Percentiles rank a stretch among this genome's conserved stretches.
phyloP scores from a whole-genome alignment of 306 rosid genomes.

The Corylus avellana region DNA sequence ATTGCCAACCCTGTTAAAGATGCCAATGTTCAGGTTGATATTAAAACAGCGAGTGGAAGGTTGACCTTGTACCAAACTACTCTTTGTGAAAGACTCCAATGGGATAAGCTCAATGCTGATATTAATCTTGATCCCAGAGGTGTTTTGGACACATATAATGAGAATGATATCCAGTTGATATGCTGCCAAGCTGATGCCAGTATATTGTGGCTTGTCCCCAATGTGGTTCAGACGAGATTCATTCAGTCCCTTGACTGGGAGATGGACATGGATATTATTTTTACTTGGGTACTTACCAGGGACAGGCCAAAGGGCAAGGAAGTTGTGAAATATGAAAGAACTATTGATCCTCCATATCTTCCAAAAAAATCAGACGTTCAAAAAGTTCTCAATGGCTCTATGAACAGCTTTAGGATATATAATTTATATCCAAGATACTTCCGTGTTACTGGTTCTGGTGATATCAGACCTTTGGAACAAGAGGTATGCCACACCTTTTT shows the following conservation, averaged over 20 bases:
- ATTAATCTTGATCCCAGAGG: constrained; percentile 61
- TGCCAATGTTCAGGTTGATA: constrained; percentile 84
- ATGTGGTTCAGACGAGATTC: constrained; percentile 64
- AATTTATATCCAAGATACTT: constrained; percentile 72
- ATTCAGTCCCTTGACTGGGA: constrained; percentile 73
- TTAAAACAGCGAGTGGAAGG: constrained; percentile 81
- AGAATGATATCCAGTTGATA: constrained; percentile 83
- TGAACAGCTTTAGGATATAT: constrained; percentile 64
- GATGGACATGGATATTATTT: constrained; percentile 56
- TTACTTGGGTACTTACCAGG: constrained; percentile 77
- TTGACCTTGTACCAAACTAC: constrained; percentile 87
- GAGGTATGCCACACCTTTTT: constrained; percentile 49
- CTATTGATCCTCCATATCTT: constrained; percentile 49
- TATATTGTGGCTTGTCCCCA: constrained; percentile 86
- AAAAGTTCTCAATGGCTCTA: constrained; percentile 82
- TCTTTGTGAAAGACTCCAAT: constrained; percentile 71
- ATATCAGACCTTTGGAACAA: constrained; percentile 63
- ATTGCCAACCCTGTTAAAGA: constrained; percentile 95
- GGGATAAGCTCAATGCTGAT: constrained; percentile 56
- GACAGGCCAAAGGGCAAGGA: constrained; percentile 95
- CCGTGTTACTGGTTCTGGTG: constrained; percentile 94
- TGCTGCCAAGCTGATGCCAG: constrained; percentile 99
- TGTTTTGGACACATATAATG: constrained; percentile 66
- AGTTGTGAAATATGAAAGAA: constrained; percentile 57
- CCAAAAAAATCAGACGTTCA: constrained; percentile 71